Evolutionary conservation across 495 filamentous ascomycete genomes (phyloP).

Genomic region (Cryomyces antarcticus): DNA sequence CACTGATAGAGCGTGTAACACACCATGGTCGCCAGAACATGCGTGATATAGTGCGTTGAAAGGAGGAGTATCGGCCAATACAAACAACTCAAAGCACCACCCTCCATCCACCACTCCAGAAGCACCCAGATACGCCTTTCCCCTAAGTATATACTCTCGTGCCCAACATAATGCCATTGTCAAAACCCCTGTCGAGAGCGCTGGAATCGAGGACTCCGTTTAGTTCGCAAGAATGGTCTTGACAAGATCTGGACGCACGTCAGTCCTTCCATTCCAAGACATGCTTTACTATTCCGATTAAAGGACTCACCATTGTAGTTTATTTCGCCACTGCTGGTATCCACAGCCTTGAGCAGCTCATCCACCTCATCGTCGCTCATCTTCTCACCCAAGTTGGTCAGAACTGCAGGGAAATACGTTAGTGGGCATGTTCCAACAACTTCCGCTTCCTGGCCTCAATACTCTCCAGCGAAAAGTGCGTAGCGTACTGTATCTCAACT

Average conservation of each 20-base stretch:
- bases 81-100: too few species aligned
- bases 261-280: conserved; percentile 1
- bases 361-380: conserved; percentile 98
- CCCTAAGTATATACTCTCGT: too few species aligned
- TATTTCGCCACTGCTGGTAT: conserved; percentile 82
- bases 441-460: not conserved
- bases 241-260: conserved; percentile 46
- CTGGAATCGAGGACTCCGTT: too few species aligned
- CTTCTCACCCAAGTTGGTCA: conserved; percentile 95
- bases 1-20: too few species aligned
- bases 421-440: too few species aligned
- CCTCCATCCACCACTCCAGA: too few species aligned
- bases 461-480: not conserved
- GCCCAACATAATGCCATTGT: too few species aligned
- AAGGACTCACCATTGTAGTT: conserved; percentile 68
- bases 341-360: conserved; percentile 90
- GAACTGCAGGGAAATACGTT: conserved; percentile 26
- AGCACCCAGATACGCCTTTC: too few species aligned
- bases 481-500: conserved; percentile 65
- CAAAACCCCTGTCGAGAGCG: too few species aligned
- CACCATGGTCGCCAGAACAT: too few species aligned
- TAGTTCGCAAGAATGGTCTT: conserved; percentile 88
- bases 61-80: too few species aligned
- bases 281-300: not conserved
- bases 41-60: too few species aligned